phyloP scores from a whole-genome alignment of 2,329 filamentous ascomycete genomes.

The Penicillium polonicum region DNA sequence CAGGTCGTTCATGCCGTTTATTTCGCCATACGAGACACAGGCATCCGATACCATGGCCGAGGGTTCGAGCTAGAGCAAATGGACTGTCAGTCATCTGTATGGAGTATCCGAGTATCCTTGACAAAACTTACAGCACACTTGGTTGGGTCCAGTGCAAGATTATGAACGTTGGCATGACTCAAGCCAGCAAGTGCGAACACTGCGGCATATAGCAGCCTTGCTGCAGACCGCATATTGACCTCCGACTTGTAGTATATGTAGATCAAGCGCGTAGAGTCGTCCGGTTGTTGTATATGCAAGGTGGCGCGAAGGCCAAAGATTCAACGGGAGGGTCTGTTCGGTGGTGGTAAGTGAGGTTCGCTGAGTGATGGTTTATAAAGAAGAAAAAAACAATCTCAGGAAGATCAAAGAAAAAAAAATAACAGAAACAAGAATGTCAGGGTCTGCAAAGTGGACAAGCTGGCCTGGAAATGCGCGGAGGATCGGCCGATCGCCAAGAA shows the following conservation, averaged over 20 bases:
- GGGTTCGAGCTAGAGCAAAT: constrained; percentile 69
- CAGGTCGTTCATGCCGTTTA: constrained; percentile 77
- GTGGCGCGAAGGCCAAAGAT: constrained; percentile 4
- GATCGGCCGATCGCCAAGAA: constrained; percentile 12
- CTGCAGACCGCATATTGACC: constrained; percentile 52
- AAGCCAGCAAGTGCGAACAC: constrained; percentile 58
- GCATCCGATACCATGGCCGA: constrained; percentile 88
- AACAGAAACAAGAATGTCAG: background rate
- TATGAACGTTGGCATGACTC: constrained; percentile 47
- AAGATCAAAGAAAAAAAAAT: background rate
- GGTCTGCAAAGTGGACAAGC: constrained; percentile 11
- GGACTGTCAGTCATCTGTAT: constrained; percentile 5
- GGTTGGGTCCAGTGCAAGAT: constrained; percentile 37
- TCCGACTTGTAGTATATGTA: background rate
- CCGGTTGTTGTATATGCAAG: background rate
- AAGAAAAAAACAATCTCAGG: background rate
- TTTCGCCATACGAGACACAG: constrained; percentile 87
- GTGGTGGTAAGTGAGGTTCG: no score
- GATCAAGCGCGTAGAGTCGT: background rate
- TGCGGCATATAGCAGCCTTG: constrained; percentile 60
- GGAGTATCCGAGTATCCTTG: background rate
- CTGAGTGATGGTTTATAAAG: background rate
- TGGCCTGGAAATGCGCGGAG: constrained; percentile 12
- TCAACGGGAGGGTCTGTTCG: background rate
- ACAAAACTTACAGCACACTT: constrained; percentile 56